Evolutionary conservation across 1,139 yeast genomes (phyloP), one percentile per base, ranked within the genome.

Genomic region (Scheffersomyces illinoinensis): DNA sequence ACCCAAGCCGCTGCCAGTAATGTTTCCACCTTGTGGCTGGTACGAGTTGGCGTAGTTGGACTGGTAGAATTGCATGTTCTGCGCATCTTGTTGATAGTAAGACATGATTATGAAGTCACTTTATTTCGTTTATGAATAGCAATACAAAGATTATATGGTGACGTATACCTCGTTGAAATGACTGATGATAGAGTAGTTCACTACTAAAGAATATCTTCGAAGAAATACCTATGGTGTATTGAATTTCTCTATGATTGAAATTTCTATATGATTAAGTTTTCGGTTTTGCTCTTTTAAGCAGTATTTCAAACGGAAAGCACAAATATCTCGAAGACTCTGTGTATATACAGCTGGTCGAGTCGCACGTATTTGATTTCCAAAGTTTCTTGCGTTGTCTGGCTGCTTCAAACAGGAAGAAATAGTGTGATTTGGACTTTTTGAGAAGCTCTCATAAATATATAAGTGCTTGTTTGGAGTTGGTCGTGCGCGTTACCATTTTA

Each of bases 41-140:
- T 66, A 78, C 47, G 73, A 54, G 59, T 70, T 71, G 56, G 76
- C 68, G 61, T 78, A 79, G 60, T 70, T 78, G 47, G 83, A 76
- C 61, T 80, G 84, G 66, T 81, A 81, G 70, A 81, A 81, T 60
- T 78, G 83, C 76, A 79, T 73, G 64, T 79, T 79, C 59, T 72
- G 78, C n/a, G 79, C 73, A 58, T 73, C 73, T 61, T 72, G 76
- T 59, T 77, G 81, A 64, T 77, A 78, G 62, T 78, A 78, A 5
- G 83, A 80, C 83, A 78, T 76, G 19, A 50, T 59, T 24, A 17
- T 24, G 43, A 33, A 33, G 10, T 33, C 12, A 33, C 4, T 33
- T 33, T 33, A 10, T 12, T 2, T 12, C 17, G 43, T 33, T 12
- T 33, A 5, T 33, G 43, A 33, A 10, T 33, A 33, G 43, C 17